A percentile compares a stretch with the other conserved stretches of the same genome.
Evolutionary conservation across 2,329 filamentous ascomycete genomes (phyloP).

Genomic region (Botryotinia globosa): DNA sequence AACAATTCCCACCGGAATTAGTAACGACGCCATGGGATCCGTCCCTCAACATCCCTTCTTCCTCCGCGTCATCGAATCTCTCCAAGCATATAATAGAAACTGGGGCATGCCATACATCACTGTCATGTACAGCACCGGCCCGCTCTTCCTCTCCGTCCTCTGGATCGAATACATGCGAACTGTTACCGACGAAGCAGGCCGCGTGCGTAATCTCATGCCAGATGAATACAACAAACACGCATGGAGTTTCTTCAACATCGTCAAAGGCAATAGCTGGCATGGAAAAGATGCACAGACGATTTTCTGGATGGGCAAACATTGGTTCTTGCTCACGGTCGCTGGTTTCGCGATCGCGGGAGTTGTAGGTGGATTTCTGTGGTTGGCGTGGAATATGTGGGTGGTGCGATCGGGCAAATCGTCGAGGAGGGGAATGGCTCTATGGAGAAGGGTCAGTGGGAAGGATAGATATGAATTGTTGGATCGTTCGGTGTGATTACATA

Average conservation of each 20-base stretch:
- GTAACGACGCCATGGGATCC: slow-evolving; percentile 76
- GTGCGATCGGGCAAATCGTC: slow-evolving; percentile 25
- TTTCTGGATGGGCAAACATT: slow-evolving; percentile 49
- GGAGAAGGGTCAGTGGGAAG: slow-evolving; percentile 32
- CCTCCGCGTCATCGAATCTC: slow-evolving; percentile 61
- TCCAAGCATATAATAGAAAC: slow-evolving; percentile 65
- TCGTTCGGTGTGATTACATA: slow-evolving; percentile 31
- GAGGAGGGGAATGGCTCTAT: slow-evolving; percentile 26
- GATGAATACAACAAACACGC: slow-evolving; percentile 65
- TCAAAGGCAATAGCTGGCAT: slow-evolving; percentile 48
- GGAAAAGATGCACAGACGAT: slow-evolving; percentile 46
- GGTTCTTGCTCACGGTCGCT: slow-evolving; percentile 40
- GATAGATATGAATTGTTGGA: slow-evolving; percentile 37
- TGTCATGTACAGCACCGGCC: slow-evolving; percentile 76
- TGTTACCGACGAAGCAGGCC: slow-evolving; percentile 47
- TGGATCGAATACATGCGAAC: slow-evolving; percentile 70
- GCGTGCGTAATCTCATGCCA: slow-evolving; percentile 66
- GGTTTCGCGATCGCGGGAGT: slow-evolving; percentile 38
- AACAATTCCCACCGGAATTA: slow-evolving; percentile 73
- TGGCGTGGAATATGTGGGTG: slow-evolving; percentile 34
- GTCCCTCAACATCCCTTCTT: slow-evolving; percentile 74
- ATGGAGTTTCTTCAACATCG: slow-evolving; percentile 67
- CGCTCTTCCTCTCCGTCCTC: slow-evolving; percentile 71
- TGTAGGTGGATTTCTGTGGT: slow-evolving; percentile 34
- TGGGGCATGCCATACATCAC: slow-evolving; percentile 67